Percentiles rank a stretch among this genome's conserved stretches.
Conservation (phyloP, 78 protist genomes). For the Monocercomonoides exilis region DNA sequence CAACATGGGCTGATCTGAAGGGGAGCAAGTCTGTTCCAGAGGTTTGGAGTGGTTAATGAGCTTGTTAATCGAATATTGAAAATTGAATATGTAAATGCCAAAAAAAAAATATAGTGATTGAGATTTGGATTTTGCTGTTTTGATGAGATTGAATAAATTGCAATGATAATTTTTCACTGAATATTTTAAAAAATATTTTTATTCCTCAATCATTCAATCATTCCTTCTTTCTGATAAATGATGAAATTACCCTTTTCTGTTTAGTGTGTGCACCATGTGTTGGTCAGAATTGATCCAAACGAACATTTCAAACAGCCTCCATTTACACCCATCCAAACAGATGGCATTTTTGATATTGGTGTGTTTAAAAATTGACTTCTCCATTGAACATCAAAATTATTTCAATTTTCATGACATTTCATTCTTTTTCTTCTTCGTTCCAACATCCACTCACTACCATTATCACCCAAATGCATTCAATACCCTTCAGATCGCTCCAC, state of each 20-base stretch:
- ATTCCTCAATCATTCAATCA: background rate
- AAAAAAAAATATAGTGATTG: no score
- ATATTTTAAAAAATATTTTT: no score
- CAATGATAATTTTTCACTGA: no score
- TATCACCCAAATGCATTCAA: background rate
- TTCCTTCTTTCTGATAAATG: background rate
- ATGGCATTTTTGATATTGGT: constrained; percentile 45
- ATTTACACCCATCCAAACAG: constrained; percentile 24
- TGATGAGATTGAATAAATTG: no score
- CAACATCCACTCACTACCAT: background rate
- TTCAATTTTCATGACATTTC: no score
- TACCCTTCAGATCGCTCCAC: background rate
- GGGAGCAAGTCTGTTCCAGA: constrained; percentile 68
- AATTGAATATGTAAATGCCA: no score
- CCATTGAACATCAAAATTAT: no score
- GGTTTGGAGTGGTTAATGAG: background rate
- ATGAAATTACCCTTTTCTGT: background rate
- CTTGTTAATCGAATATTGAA: no score
- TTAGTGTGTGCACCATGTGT: constrained; percentile 44
- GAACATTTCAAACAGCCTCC: background rate
- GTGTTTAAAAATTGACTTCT: no score
- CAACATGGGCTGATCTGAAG: constrained; percentile 80
- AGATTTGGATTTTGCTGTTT: background rate
- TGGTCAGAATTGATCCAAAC: constrained; percentile 12
- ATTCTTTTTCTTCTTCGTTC: constrained; percentile 13